phyloP scores from a whole-genome alignment of 2,329 filamentous ascomycete species.

The Alternaria infectoria region DNA sequence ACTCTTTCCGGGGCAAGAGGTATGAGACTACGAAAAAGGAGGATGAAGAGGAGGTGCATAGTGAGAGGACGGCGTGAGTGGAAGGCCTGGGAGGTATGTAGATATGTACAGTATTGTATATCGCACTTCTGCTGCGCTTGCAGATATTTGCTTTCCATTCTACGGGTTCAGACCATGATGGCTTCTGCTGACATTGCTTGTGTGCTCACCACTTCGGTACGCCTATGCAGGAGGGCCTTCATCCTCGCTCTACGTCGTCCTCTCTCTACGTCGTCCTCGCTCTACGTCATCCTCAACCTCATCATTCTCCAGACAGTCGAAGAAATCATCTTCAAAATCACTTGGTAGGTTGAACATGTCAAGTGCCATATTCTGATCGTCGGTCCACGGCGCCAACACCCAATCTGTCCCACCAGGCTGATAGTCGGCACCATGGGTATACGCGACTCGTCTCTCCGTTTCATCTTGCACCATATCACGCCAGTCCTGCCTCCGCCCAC shows the following conservation, averaged over 20 bases:
- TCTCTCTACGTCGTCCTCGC: too few species aligned
- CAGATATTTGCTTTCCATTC: neutral
- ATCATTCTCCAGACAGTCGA: too few species aligned
- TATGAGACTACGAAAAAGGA: slow-evolving; percentile 72
- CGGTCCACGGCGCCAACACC: slow-evolving; percentile 24
- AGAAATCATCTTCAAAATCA: too few species aligned
- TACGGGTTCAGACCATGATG: neutral
- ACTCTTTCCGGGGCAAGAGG: slow-evolving; percentile 97
- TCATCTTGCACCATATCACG: slow-evolving; percentile 1
- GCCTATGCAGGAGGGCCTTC: neutral
- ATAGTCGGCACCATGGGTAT: slow-evolving; percentile 21
- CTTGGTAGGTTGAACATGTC: too few species aligned
- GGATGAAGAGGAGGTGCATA: slow-evolving; percentile 41
- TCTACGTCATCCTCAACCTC: too few species aligned
- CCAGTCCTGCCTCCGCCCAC: neutral
- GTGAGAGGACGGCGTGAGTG: slow-evolving; percentile 43
- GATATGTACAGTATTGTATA: slow-evolving; percentile 5
- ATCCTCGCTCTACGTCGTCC: too few species aligned
- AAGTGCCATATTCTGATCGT: slow-evolving; percentile 18
- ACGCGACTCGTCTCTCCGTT: slow-evolving; percentile 13
- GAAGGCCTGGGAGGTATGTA: too few species aligned
- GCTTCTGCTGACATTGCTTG: neutral
- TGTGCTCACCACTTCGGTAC: neutral
- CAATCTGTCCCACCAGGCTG: slow-evolving; percentile 27
- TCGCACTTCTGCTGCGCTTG: neutral